Base-by-base conservation (phyloP, 1,284 basidiomycete species). In the Boletus smithii region DNA sequence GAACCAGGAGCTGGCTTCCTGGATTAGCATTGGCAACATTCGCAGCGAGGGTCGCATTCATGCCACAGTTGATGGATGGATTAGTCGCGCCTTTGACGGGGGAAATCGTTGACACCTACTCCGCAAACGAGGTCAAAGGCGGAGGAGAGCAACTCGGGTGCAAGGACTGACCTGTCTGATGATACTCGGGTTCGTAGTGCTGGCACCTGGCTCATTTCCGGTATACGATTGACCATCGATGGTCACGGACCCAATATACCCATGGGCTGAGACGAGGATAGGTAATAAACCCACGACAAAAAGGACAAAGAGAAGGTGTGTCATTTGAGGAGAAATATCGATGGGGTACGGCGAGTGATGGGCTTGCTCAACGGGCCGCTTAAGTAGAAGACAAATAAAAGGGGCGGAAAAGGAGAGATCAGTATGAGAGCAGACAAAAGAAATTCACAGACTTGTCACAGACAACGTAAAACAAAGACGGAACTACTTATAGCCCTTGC, bases 71-170 rank as follows among this genome's bases (percentile, higher is more conserved):
- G 4, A 76, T 42, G 44, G 65, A 65, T 14, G 62, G 56, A 58
- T 72, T 72, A 13, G 49, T 59, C 3, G 71, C 46, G 44, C 71
- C 71, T 49, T 73, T 73, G 48, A 75, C 73, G 3, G 76, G 76
- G 38, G 57, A 55, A 43, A 68, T 65, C 27, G 54, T 63, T 36
- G 59, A 72, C 48, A 63, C 39, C 62, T 63, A 33, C 4, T 22
- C 16, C 26, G 29, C 9, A 5, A 42, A 34, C n/a, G 20, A 42
- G 14, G 31, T 48, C 32, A 45, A 8, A 8, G 6, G 38, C 4
- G 10, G 20, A 31, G 10, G 2, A 20, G 14, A 18, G 27, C 5
- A 14, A n/a, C 11, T 31, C n/a, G 9, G 18, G 33, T 5, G n/a
- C 13, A 20, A 29, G 14, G 11, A 54, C 43, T 18, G 40, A 69